Evolutionary conservation across 2,329 filamentous ascomycete species (phyloP).

Genomic region (Cladosporium colombiae): DNA sequence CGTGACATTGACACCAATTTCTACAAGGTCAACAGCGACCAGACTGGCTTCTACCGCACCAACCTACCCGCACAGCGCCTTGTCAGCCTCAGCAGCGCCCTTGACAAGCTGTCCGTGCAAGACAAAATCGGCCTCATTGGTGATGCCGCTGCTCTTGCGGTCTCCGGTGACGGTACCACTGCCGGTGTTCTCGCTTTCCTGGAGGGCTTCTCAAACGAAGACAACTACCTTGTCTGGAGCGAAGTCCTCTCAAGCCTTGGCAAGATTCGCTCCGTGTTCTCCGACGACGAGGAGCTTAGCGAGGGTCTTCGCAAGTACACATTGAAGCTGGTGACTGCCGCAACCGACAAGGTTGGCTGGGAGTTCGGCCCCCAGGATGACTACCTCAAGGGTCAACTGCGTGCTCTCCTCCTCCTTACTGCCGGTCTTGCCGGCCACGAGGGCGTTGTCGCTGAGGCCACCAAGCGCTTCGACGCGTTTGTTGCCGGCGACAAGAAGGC

Average conservation of each 20-base stretch:
- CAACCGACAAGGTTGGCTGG: constrained; percentile 82
- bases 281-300: constrained; percentile 70
- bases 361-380: constrained; percentile 76
- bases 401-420: constrained; percentile 74
- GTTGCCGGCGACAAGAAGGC: constrained; percentile 66
- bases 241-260: constrained; percentile 77
- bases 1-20: constrained; percentile 74
- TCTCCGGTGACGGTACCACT: constrained; percentile 82
- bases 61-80: constrained; percentile 88
- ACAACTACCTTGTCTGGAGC: constrained; percentile 84
- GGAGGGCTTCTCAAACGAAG: constrained; percentile 79
- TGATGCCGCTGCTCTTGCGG: constrained; percentile 84
- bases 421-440: constrained; percentile 78
- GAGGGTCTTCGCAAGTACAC: constrained; percentile 76
- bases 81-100: constrained; percentile 74
- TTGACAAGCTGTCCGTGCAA: constrained; percentile 73
- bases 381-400: constrained; percentile 78
- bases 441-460: constrained; percentile 68
- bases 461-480: constrained; percentile 80
- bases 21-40: constrained; percentile 91
- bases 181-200: constrained; percentile 79
- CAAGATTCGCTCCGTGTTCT: constrained; percentile 81
- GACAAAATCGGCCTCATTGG: constrained; percentile 93
- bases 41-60: constrained; percentile 87
- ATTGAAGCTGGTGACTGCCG: constrained; percentile 72